phyloP scores from a whole-genome alignment of 2,329 filamentous ascomycete genomes.

The Blumeria graminis region DNA sequence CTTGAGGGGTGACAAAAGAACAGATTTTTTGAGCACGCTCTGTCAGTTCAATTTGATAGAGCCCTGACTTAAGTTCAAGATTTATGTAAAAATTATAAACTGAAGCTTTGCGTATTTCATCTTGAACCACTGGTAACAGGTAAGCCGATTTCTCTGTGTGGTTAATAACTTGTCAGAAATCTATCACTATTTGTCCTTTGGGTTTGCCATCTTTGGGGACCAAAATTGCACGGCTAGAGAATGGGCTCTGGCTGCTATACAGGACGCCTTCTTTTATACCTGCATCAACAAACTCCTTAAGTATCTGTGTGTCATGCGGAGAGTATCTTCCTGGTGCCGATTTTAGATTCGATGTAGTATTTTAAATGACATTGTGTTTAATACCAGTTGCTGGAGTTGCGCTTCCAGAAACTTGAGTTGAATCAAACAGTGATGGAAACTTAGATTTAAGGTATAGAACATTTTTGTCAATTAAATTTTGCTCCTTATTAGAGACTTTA shows the following conservation, averaged over 20 bases:
- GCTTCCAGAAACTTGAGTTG: neutral
- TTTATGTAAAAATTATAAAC: neutral
- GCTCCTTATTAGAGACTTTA: neutral
- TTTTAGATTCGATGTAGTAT: neutral
- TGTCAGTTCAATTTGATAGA: constrained; percentile 1
- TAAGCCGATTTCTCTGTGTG: neutral
- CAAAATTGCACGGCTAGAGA: neutral
- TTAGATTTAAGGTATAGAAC: neutral
- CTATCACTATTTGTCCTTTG: neutral
- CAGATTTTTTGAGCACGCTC: neutral
- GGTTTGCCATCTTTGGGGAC: neutral
- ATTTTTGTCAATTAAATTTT: neutral
- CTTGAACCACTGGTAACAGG: neutral
- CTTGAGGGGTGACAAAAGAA: neutral
- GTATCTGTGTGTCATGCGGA: neutral
- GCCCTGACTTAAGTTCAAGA: neutral
- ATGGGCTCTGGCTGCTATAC: neutral
- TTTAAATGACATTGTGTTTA: neutral
- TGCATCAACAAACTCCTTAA: constrained; percentile 1
- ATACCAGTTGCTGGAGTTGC: neutral
- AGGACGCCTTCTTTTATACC: neutral
- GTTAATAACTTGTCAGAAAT: neutral
- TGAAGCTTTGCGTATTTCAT: neutral
- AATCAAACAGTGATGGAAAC: neutral
- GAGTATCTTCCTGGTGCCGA: neutral